These are phyloP conservation scores for Coemansia asiatica DNA, from an alignment of 192 early-diverging fungal genomes.

Conservation along the genomic window DNA sequence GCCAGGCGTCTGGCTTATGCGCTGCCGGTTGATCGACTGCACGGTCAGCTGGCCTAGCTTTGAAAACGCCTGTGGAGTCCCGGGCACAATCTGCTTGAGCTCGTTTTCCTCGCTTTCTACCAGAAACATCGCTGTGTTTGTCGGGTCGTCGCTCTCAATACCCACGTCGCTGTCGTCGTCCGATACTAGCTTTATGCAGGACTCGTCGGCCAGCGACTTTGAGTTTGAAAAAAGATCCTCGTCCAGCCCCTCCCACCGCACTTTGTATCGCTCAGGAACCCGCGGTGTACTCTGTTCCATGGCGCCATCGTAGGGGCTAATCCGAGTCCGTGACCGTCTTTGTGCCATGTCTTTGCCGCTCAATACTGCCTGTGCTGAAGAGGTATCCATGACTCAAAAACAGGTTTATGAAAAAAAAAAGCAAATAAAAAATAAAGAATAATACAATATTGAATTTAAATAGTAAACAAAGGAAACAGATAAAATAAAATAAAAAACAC, in stretches of 20 bases:
- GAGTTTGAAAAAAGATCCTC: background rate
- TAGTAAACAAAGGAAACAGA: too few relatives aligned
- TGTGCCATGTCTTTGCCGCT: background rate
- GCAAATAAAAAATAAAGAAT: background rate
- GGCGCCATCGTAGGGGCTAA: background rate
- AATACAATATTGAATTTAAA: background rate
- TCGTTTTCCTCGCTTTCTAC: constrained; percentile 50
- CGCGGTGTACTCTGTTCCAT: background rate
- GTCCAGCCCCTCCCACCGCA: background rate
- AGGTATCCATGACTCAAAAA: background rate
- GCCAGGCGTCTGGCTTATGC: constrained; percentile 41
- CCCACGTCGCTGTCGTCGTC: constrained; percentile 14
- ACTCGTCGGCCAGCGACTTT: background rate
- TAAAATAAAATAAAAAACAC: too few relatives aligned
- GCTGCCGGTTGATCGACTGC: constrained; percentile 47
- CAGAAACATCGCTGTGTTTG: constrained; percentile 52
- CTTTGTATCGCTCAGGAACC: background rate
- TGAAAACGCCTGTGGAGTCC: constrained; percentile 36
- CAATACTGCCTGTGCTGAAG: background rate
- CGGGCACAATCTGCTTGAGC: constrained; percentile 28
- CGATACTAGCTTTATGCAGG: background rate
- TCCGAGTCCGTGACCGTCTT: background rate
- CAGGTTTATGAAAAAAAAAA: background rate
- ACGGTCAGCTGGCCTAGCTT: constrained; percentile 43
- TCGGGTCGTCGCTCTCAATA: constrained; percentile 38